phyloP scores from a whole-genome alignment of 331 rosid genomes.

The Cucumis variabilis region DNA sequence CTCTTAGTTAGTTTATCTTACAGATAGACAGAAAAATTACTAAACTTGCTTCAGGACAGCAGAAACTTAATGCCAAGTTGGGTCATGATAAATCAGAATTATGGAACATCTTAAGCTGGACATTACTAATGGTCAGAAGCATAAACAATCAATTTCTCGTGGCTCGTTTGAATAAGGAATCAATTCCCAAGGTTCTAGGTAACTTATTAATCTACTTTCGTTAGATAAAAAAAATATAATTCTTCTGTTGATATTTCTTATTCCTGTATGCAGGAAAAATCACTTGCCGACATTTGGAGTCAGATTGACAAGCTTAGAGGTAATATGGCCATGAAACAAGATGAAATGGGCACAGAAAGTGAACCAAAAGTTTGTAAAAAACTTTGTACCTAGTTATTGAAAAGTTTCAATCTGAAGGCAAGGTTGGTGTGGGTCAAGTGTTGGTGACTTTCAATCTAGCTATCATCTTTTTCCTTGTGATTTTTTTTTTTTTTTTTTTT shows the following conservation, averaged over 20 bases:
- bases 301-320: conserved; percentile 91
- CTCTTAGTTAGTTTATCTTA: conserved; percentile 74
- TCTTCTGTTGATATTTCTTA: conserved; percentile 37
- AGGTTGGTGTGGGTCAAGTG: no score
- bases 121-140: conserved; percentile 84
- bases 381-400: no score
- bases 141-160: conserved; percentile 42
- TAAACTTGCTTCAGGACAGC: conserved; percentile 87
- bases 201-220: neutral
- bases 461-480: no score
- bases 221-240: neutral
- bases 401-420: no score
- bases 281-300: conserved; percentile 74
- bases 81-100: conserved; percentile 75
- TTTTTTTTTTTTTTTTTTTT: no score
- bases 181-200: conserved; percentile 58
- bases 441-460: no score
- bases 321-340: conserved; percentile 78
- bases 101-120: conserved; percentile 87
- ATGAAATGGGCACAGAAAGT: conserved; percentile 89
- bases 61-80: conserved; percentile 84
- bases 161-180: no score
- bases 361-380: no score
- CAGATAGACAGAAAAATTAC: conserved; percentile 87
- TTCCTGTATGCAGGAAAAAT: conserved; percentile 76